Percentiles rank a stretch among this genome's conserved stretches.
Conservation (phyloP, 2,329 filamentous ascomycete species). For the Ceratocystis harringtonii region DNA sequence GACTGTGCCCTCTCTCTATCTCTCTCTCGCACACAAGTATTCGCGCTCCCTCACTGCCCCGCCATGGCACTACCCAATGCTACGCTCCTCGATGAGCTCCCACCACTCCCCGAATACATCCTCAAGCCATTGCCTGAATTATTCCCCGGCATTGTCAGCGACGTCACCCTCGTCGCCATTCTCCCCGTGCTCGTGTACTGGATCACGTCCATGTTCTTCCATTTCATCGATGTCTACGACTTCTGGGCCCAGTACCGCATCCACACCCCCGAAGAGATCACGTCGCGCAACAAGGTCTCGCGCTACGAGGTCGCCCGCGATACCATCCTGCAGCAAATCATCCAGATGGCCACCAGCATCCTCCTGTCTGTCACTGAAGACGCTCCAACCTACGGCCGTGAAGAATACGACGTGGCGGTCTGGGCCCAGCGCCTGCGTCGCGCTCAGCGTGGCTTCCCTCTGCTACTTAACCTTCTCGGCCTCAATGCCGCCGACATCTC, state of each 20-base stretch:
- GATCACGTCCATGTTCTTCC: constrained; percentile 71
- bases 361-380: constrained; percentile 58
- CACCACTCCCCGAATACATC: constrained; percentile 72
- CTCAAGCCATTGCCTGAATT: constrained; percentile 55
- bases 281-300: constrained; percentile 72
- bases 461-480: constrained; percentile 54
- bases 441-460: constrained; percentile 62
- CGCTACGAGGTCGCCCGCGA: constrained; percentile 78
- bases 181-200: constrained; percentile 78
- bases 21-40: neutral
- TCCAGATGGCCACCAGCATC: constrained; percentile 62
- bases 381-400: constrained; percentile 57
- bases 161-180: constrained; percentile 63
- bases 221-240: constrained; percentile 72
- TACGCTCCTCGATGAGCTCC: constrained; percentile 45
- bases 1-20: too few species aligned
- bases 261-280: constrained; percentile 84
- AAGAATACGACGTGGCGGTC: constrained; percentile 73
- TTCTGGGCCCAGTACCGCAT: constrained; percentile 81
- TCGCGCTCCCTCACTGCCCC: constrained; percentile 7
- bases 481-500: constrained; percentile 63
- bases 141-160: constrained; percentile 55
- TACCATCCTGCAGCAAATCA: constrained; percentile 79
- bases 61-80: constrained; percentile 38
- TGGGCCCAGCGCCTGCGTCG: constrained; percentile 76